Conservation (phyloP, 2,329 filamentous ascomycete genomes). For the Macrophomina pseudophaseolina region DNA sequence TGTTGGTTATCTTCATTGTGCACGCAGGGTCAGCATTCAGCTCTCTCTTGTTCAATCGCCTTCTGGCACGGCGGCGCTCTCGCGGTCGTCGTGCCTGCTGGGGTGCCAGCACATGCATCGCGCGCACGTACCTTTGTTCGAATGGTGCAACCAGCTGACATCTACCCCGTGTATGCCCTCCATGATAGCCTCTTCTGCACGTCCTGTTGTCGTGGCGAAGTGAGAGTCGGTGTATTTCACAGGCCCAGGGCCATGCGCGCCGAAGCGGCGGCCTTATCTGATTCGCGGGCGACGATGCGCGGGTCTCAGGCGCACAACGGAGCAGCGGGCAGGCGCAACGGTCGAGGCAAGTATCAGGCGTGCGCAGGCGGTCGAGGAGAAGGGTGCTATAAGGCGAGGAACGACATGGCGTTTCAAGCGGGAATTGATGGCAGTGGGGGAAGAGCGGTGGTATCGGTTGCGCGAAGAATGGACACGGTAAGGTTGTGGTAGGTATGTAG, state of each 20-base stretch:
- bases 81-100: not conserved
- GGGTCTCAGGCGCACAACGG: slow-evolving; percentile 5
- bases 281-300: slow-evolving; percentile 7
- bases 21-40: not conserved
- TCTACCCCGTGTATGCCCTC: slow-evolving; percentile 83
- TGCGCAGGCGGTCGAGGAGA: not conserved
- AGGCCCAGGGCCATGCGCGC: slow-evolving; percentile 18
- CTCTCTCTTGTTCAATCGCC: not conserved
- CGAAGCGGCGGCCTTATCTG: slow-evolving; percentile 4
- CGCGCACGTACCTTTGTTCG: slow-evolving; percentile 72
- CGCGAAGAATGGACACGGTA: not conserved
- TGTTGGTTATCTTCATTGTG: slow-evolving; percentile 13
- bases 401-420: slow-evolving; percentile 18
- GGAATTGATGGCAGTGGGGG: slow-evolving; percentile 8
- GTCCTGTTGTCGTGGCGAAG: not conserved
- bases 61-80: not conserved
- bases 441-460: not conserved
- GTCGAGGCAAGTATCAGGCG: slow-evolving; percentile 5
- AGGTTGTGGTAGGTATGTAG: not conserved
- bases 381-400: slow-evolving; percentile 17
- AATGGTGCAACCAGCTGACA: slow-evolving; percentile 89
- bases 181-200: slow-evolving; percentile 55
- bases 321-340: not conserved
- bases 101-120: slow-evolving; percentile 18
- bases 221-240: slow-evolving; percentile 15